These are phyloP conservation scores for Dichomitus squalens DNA, from an alignment of 1,284 basidiomycete species.

Conservation along the genomic window DNA sequence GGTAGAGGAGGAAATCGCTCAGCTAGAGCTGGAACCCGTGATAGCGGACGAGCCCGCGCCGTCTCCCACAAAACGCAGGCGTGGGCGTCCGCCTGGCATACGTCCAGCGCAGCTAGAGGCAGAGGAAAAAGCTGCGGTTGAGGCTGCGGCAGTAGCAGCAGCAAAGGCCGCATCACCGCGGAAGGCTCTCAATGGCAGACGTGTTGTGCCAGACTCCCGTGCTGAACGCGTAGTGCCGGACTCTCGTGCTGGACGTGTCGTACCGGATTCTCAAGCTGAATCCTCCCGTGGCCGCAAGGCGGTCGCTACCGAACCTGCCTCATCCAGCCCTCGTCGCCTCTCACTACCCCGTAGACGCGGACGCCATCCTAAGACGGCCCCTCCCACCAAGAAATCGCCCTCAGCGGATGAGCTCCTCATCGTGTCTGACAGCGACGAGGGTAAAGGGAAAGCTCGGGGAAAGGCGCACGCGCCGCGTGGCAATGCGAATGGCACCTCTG, in stretches of 20 bases:
- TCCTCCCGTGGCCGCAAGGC: neutral
- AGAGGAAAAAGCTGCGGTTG: neutral
- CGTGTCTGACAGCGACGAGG: neutral
- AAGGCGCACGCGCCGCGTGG: neutral
- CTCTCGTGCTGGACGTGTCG: constrained; percentile 3
- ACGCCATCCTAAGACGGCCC: neutral
- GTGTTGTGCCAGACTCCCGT: constrained; percentile 9
- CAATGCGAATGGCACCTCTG: neutral
- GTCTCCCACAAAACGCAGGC: neutral
- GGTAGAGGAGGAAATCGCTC: neutral
- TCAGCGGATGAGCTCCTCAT: constrained; percentile 22
- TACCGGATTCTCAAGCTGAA: constrained; percentile 8
- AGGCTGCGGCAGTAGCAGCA: neutral
- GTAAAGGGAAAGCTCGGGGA: neutral
- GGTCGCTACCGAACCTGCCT: neutral
- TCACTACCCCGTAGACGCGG: constrained; percentile 14
- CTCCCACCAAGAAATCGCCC: constrained; percentile 3
- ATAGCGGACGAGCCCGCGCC: neutral
- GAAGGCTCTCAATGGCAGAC: constrained; percentile 2
- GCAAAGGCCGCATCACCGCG: neutral
- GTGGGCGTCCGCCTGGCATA: constrained; percentile 11
- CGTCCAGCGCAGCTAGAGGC: constrained; percentile 2
- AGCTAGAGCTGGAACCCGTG: neutral
- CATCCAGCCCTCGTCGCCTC: neutral
- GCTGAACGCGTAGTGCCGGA: neutral